Evolutionary conservation across 2,329 filamentous ascomycete genomes (phyloP).

Genomic region (Basipetospora sp.): DNA sequence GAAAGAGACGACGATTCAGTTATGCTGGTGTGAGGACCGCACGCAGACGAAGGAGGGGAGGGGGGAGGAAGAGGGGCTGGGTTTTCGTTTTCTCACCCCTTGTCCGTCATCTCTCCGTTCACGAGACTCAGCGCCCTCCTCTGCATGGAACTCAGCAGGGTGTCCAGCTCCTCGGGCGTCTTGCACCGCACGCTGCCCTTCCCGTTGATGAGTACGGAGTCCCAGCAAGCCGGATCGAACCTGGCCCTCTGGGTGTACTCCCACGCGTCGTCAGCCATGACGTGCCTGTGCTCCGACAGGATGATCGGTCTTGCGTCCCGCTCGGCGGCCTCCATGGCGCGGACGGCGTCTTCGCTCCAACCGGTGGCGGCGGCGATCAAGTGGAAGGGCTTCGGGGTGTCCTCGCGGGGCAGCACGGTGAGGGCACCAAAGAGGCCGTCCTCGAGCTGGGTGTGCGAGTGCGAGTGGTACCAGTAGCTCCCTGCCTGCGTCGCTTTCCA

Average conservation of each 20-base stretch:
- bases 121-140: slow-evolving; percentile 13
- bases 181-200: slow-evolving; percentile 41
- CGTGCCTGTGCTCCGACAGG: slow-evolving; percentile 41
- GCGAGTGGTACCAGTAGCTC: slow-evolving; percentile 47
- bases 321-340: slow-evolving; percentile 35
- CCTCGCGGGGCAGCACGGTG: slow-evolving; percentile 24
- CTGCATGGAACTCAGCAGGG: slow-evolving; percentile 20
- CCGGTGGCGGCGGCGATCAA: no score
- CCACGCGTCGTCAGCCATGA: slow-evolving; percentile 33
- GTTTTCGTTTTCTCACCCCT: slow-evolving; percentile 18
- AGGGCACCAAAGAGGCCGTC: slow-evolving; percentile 47
- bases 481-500: slow-evolving; percentile 44
- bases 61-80: not conserved
- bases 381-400: slow-evolving; percentile 7
- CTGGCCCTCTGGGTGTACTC: slow-evolving; percentile 28
- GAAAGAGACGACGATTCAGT: no score
- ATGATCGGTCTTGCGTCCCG: slow-evolving; percentile 30
- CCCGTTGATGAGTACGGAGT: slow-evolving; percentile 48
- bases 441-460: slow-evolving; percentile 38
- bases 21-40: no score
- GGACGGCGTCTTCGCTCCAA: slow-evolving; percentile 18
- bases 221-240: slow-evolving; percentile 40
- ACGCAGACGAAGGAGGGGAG: not conserved
- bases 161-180: slow-evolving; percentile 26
- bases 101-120: slow-evolving; percentile 22